Conservation (phyloP, 1,139 yeast species). For the Protomyces inouyei region DNA sequence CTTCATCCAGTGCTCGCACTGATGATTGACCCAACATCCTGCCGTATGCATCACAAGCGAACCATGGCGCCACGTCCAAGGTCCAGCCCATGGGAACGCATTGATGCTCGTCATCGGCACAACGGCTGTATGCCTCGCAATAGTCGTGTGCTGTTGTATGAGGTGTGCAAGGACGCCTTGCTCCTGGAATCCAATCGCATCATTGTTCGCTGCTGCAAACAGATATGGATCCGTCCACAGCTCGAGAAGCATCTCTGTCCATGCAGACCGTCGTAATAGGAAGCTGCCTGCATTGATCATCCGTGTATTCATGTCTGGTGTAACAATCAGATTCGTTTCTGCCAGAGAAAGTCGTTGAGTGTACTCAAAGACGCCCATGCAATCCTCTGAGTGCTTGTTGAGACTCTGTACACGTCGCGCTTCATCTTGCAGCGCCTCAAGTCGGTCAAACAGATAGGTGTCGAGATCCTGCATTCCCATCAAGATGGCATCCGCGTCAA, state of each 20-base stretch:
- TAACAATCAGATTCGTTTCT: constrained; percentile 33
- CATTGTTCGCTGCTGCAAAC: constrained; percentile 15
- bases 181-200: constrained; percentile 33
- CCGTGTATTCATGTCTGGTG: constrained; percentile 35
- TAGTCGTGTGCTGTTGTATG: constrained; percentile 28
- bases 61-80: constrained; percentile 30
- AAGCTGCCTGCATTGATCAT: constrained; percentile 42
- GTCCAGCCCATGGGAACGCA: constrained; percentile 34
- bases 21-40: constrained; percentile 33
- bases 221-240: constrained; percentile 35
- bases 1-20: constrained; percentile 1
- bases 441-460: constrained; percentile 37
- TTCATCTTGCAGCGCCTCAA: constrained; percentile 35
- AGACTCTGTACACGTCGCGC: constrained; percentile 13
- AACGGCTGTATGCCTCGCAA: constrained; percentile 36
- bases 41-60: constrained; percentile 34
- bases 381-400: not conserved
- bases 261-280: constrained; percentile 37
- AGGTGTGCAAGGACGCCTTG: constrained; percentile 34
- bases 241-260: constrained; percentile 34
- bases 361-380: not conserved
- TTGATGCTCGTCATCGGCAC: constrained; percentile 41
- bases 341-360: not conserved
- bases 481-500: constrained; percentile 32
- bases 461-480: constrained; percentile 37